Percentiles rank a stretch among this genome's conserved stretches.
Evolutionary conservation across 2,329 filamentous ascomycete genomes (phyloP).

Genomic region (Beauveria australis): DNA sequence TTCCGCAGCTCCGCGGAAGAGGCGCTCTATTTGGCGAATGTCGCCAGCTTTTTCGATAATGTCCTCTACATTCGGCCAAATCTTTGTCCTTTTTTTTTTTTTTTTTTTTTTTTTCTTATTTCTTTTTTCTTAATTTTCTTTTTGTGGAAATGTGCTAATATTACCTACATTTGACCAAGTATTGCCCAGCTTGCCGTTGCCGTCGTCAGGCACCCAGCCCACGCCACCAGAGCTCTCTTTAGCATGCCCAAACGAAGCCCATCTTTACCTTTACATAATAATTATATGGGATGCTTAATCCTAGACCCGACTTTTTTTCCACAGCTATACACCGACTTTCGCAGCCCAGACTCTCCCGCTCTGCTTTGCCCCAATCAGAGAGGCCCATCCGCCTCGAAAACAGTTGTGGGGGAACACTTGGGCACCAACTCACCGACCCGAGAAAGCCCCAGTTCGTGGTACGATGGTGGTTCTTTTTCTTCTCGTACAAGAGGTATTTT

Average conservation of each 20-base stretch:
- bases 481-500: not conserved
- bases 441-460: not conserved
- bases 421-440: slow-evolving; percentile 4
- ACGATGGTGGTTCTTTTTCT: not conserved
- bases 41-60: not conserved
- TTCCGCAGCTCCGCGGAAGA: not conserved
- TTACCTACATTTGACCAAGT: too few species aligned
- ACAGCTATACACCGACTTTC: not conserved
- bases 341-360: not conserved
- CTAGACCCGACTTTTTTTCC: not conserved
- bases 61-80: too few species aligned
- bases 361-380: not conserved
- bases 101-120: too few species aligned
- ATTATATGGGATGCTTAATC: too few species aligned
- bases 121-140: too few species aligned
- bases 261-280: too few species aligned
- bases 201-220: not conserved
- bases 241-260: too few species aligned
- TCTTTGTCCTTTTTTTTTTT: too few species aligned
- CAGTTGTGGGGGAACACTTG: not conserved
- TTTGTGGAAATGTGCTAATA: too few species aligned
- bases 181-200: not conserved
- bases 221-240: not conserved
- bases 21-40: not conserved
- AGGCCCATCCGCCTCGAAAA: not conserved